Percentiles rank a stretch among this genome's conserved stretches.
phyloP scores from a whole-genome alignment of 495 filamentous ascomycete species.

The Stereocaulon alpinum region DNA sequence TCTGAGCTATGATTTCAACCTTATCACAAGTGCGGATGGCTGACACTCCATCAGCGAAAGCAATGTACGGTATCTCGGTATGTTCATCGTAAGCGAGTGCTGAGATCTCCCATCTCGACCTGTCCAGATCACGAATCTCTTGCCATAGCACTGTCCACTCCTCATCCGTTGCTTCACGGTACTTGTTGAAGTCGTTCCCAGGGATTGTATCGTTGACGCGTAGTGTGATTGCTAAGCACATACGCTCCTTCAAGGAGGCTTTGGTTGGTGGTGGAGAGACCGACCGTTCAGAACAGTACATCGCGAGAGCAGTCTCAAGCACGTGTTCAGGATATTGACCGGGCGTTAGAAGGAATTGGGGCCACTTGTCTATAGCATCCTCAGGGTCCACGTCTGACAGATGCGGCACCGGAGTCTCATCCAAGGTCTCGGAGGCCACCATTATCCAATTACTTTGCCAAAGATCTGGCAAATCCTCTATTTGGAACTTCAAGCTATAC shows the following conservation, averaged over 20 bases:
- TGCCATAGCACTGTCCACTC: conserved; percentile 90
- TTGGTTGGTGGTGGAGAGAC: conserved; percentile 34
- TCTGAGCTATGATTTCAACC: conserved; percentile 54
- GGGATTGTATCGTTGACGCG: conserved; percentile 51
- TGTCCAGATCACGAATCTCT: conserved; percentile 75
- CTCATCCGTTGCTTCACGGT: conserved; percentile 55
- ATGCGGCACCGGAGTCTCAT: conserved; percentile 41
- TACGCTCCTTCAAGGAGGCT: conserved; percentile 49
- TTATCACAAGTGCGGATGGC: conserved; percentile 69
- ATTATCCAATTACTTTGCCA: conserved; percentile 68
- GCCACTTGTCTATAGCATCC: conserved; percentile 56
- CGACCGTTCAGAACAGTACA: conserved; percentile 55
- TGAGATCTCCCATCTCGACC: conserved; percentile 66
- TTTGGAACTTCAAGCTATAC: conserved; percentile 50
- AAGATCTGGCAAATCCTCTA: conserved; percentile 43
- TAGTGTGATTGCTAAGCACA: conserved; percentile 58
- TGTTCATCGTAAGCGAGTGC: conserved; percentile 63
- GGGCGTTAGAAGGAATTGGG: conserved; percentile 69
- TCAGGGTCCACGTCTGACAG: conserved; percentile 50
- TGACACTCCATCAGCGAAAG: conserved; percentile 68
- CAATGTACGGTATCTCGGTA: conserved; percentile 65
- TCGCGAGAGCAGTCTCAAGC: conserved; percentile 68
- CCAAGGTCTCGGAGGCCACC: conserved; percentile 53
- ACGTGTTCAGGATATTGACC: conserved; percentile 65
- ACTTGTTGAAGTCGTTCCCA: conserved; percentile 60